These are phyloP conservation scores for Penicillium turbatum DNA, from an alignment of 495 filamentous ascomycete species.

Conservation along the genomic window DNA sequence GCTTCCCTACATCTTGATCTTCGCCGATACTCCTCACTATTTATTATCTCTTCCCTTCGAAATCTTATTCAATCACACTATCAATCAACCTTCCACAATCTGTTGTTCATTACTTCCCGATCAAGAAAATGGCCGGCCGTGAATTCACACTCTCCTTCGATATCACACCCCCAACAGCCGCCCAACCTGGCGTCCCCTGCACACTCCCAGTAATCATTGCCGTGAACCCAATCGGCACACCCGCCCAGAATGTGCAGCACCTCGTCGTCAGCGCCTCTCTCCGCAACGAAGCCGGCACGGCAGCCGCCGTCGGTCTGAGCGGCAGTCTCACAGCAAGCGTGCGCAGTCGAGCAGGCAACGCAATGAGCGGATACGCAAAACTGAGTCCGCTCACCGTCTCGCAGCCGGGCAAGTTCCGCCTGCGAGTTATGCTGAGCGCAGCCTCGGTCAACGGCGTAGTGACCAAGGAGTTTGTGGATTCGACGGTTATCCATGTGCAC, in stretches of 20 bases:
- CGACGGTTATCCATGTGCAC: conserved; percentile 32
- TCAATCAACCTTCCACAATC: conserved; percentile 10
- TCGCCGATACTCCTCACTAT: background rate
- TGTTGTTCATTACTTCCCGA: background rate
- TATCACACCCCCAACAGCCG: conserved; percentile 29
- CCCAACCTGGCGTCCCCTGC: conserved; percentile 28
- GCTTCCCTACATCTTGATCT: background rate
- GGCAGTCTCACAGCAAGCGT: conserved; percentile 37
- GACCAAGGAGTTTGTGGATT: conserved; percentile 35
- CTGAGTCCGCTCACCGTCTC: conserved; percentile 31
- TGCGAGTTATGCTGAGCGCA: conserved; percentile 37
- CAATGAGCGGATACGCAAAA: conserved; percentile 38
- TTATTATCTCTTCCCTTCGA: background rate
- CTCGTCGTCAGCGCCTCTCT: conserved; percentile 33
- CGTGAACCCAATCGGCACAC: conserved; percentile 31
- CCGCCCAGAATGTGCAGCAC: conserved; percentile 26
- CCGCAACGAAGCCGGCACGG: conserved; percentile 29
- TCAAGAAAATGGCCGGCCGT: conserved; percentile 28
- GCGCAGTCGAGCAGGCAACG: conserved; percentile 30
- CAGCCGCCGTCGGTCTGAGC: conserved; percentile 21
- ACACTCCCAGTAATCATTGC: conserved; percentile 36
- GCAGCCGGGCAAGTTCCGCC: conserved; percentile 31
- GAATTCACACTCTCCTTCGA: conserved; percentile 38
- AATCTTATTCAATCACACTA: background rate
- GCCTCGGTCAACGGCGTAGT: conserved; percentile 30